A percentile compares a stretch with the other conserved stretches of the same genome.
Conservation (phyloP, 805 yeast genomes). For the Candida wancherniae region DNA sequence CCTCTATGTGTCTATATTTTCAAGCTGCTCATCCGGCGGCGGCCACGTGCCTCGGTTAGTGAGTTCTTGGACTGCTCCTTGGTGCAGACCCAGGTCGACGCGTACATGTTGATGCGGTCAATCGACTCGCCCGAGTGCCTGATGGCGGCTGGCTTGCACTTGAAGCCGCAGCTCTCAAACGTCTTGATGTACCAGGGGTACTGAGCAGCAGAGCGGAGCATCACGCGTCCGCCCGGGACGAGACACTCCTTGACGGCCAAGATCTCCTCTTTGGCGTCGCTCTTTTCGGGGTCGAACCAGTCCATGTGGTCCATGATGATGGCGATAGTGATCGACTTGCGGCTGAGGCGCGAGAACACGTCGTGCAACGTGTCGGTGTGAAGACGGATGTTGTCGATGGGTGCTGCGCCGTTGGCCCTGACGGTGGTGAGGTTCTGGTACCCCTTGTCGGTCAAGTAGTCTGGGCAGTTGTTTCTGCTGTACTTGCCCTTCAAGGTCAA, state of each 20-base stretch:
- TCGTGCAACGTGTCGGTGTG: conserved; percentile 79
- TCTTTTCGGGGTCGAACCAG: conserved; percentile 70
- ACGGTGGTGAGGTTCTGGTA: conserved; percentile 43
- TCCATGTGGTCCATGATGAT: conserved; percentile 91
- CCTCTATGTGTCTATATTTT: conserved; percentile 7
- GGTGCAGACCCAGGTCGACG: conserved; percentile 82
- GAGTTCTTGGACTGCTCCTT: conserved; percentile 27
- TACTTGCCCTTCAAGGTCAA: conserved; percentile 62
- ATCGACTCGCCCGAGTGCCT: conserved; percentile 61
- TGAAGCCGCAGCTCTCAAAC: conserved; percentile 65
- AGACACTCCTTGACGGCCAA: conserved; percentile 58
- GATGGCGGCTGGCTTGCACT: conserved; percentile 64
- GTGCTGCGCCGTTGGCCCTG: conserved; percentile 30
- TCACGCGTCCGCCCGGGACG: conserved; percentile 64
- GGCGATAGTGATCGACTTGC: conserved; percentile 65
- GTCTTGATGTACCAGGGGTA: conserved; percentile 73
- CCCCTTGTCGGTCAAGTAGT: conserved; percentile 59
- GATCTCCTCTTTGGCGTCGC: conserved; percentile 64
- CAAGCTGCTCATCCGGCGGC: conserved; percentile 49
- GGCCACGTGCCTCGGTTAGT: conserved; percentile 11
- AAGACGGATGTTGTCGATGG: conserved; percentile 65
- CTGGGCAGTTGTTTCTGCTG: conserved; percentile 64
- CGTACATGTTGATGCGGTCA: conserved; percentile 83
- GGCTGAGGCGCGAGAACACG: conserved; percentile 61
- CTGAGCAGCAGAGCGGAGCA: conserved; percentile 69